Conservation (phyloP, 176 grass and related monocot species). For the Luzula sylvatica region DNA sequence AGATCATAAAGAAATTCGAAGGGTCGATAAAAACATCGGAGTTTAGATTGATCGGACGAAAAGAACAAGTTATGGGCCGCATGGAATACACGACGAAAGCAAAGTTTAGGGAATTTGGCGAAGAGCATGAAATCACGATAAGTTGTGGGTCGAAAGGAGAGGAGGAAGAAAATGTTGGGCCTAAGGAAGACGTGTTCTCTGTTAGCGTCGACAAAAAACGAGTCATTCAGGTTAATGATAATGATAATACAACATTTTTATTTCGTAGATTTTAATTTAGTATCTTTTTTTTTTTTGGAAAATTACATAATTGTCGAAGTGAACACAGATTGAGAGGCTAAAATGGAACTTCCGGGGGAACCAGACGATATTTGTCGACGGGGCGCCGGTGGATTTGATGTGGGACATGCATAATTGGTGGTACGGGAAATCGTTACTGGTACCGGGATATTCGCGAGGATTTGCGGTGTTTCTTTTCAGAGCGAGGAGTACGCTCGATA, state of each 20-base stretch:
- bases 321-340: constrained; percentile 32
- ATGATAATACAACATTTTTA: no score
- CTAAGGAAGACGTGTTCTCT: constrained; percentile 38
- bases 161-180: neutral
- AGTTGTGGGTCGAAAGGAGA: constrained; percentile 27
- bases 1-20: constrained; percentile 55
- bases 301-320: neutral
- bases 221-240: constrained; percentile 30
- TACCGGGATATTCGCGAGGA: constrained; percentile 7
- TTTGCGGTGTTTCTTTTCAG: constrained; percentile 74
- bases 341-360: constrained; percentile 75
- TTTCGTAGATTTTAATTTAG: no score
- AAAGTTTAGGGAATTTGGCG: constrained; percentile 42
- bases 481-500: constrained; percentile 62
- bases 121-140: constrained; percentile 79
- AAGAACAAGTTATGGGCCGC: constrained; percentile 51
- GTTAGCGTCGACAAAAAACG: constrained; percentile 68
- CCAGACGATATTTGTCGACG: constrained; percentile 91
- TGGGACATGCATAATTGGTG: constrained; percentile 87
- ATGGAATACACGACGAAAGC: constrained; percentile 34
- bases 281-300: no score
- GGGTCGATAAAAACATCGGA: constrained; percentile 26
- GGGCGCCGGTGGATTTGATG: constrained; percentile 77
- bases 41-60: constrained; percentile 24
- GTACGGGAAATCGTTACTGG: constrained; percentile 24